These are phyloP conservation scores for Pleurotus cornucopiae DNA, from an alignment of 768 basidiomycete genomes.

Conservation along the genomic window DNA sequence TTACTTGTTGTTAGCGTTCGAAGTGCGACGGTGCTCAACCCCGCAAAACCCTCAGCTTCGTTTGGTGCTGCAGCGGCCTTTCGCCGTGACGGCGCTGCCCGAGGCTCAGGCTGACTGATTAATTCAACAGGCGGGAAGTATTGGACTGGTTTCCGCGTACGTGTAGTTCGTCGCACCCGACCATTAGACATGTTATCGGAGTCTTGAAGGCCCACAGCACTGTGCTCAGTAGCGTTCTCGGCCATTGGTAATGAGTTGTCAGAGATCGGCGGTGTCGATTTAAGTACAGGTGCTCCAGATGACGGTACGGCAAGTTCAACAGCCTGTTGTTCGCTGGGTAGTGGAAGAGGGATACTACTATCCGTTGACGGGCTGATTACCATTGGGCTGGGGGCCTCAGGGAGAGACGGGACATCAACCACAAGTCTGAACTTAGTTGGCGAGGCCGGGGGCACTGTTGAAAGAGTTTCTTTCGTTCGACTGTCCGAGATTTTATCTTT, in stretches of 20 bases:
- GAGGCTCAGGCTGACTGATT: slow-evolving; percentile 26
- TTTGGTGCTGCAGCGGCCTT: slow-evolving; percentile 28
- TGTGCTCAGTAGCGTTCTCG: neutral
- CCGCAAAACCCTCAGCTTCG: slow-evolving; percentile 44
- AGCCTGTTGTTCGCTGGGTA: too few species aligned
- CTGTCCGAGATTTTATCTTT: neutral
- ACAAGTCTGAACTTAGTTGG: neutral
- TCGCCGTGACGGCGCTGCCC: slow-evolving; percentile 36
- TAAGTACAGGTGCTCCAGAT: too few species aligned
- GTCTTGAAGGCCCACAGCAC: neutral
- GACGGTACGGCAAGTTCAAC: too few species aligned
- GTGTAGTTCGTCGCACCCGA: slow-evolving; percentile 45
- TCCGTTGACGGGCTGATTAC: neutral
- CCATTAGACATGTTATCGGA: slow-evolving; percentile 2
- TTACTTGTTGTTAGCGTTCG: slow-evolving; percentile 70
- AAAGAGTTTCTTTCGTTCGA: too few species aligned
- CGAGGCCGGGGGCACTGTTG: neutral
- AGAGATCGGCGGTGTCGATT: neutral
- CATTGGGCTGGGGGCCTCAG: neutral
- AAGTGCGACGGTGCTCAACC: slow-evolving; percentile 67
- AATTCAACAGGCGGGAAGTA: slow-evolving; percentile 32
- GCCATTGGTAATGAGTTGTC: neutral
- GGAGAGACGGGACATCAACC: neutral
- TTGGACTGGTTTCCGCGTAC: slow-evolving; percentile 37
- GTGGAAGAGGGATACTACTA: slow-evolving; percentile 10